phyloP scores from a whole-genome alignment of 2,329 filamentous ascomycete species.

The Aspergillus piperis region DNA sequence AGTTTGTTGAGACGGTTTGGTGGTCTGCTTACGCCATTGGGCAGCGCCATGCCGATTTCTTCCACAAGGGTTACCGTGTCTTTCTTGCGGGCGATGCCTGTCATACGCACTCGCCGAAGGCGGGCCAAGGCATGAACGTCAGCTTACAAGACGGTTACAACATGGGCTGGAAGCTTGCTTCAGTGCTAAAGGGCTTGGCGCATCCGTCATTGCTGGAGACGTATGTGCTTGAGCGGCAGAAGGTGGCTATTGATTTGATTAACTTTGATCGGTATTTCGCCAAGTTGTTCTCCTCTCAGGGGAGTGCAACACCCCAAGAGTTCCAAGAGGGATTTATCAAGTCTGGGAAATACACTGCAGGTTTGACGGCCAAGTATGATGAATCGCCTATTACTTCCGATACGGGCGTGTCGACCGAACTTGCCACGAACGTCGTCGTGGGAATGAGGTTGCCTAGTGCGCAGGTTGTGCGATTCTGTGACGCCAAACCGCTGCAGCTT shows the following conservation, averaged over 20 bases:
- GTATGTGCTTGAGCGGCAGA: conserved; percentile 56
- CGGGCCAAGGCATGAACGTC: conserved; percentile 62
- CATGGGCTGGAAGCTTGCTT: conserved; percentile 61
- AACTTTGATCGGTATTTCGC: conserved; percentile 61
- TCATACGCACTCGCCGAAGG: conserved; percentile 70
- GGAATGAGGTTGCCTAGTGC: conserved; percentile 56
- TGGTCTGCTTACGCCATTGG: conserved; percentile 73
- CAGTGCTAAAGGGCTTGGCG: conserved; percentile 50
- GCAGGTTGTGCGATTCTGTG: conserved; percentile 61
- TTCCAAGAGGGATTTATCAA: conserved; percentile 61
- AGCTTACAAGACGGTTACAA: conserved; percentile 62
- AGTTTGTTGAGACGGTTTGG: conserved; percentile 61
- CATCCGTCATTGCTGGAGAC: conserved; percentile 51
- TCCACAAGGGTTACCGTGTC: conserved; percentile 65
- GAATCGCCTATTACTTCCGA: conserved; percentile 51
- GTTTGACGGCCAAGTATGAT: conserved; percentile 58
- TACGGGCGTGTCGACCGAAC: conserved; percentile 34
- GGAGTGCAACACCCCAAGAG: conserved; percentile 47
- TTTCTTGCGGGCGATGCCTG: conserved; percentile 71
- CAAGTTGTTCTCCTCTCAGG: conserved; percentile 54
- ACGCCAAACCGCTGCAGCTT: conserved; percentile 59
- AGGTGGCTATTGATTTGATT: conserved; percentile 60
- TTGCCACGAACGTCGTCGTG: conserved; percentile 42
- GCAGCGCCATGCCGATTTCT: conserved; percentile 69
- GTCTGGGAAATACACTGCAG: conserved; percentile 62